Evolutionary conservation across 805 yeast genomes (phyloP).

Genomic region (Groenewaldozyma salmanticensis): DNA sequence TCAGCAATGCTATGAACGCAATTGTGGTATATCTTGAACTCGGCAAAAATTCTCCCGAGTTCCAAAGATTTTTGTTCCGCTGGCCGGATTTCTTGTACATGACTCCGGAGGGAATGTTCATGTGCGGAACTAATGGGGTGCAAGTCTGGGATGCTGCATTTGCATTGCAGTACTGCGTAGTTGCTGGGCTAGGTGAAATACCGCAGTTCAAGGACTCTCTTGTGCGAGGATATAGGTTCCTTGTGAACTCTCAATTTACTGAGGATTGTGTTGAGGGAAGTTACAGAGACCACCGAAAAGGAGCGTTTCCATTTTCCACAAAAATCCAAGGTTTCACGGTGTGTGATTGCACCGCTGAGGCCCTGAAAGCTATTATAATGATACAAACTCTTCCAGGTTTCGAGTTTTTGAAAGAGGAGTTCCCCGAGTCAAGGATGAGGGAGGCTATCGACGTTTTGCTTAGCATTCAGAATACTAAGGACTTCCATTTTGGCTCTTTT

Average conservation of each 20-base stretch:
- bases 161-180: slow-evolving; percentile 70
- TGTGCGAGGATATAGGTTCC: slow-evolving; percentile 55
- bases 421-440: slow-evolving; percentile 44
- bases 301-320: slow-evolving; percentile 96
- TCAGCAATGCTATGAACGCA: slow-evolving; percentile 75
- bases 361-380: slow-evolving; percentile 88
- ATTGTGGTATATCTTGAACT: slow-evolving; percentile 61
- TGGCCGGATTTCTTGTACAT: slow-evolving; percentile 71
- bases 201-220: slow-evolving; percentile 59
- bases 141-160: slow-evolving; percentile 97
- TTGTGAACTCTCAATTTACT: slow-evolving; percentile 77
- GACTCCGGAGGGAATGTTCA: slow-evolving; percentile 85
- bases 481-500: slow-evolving; percentile 81
- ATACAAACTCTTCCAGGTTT: slow-evolving; percentile 58
- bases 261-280: slow-evolving; percentile 68
- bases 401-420: slow-evolving; percentile 40
- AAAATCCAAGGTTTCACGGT: slow-evolving; percentile 95
- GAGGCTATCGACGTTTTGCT: slow-evolving; percentile 71
- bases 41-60: slow-evolving; percentile 57
- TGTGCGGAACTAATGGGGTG: slow-evolving; percentile 95
- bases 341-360: slow-evolving; percentile 94
- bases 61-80: slow-evolving; percentile 44
- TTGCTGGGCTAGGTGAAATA: slow-evolving; percentile 66
- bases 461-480: slow-evolving; percentile 65
- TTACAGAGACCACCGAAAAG: slow-evolving; percentile 72